phyloP scores from a whole-genome alignment of 2,329 filamentous ascomycete species.

The Diaporthe eres region DNA sequence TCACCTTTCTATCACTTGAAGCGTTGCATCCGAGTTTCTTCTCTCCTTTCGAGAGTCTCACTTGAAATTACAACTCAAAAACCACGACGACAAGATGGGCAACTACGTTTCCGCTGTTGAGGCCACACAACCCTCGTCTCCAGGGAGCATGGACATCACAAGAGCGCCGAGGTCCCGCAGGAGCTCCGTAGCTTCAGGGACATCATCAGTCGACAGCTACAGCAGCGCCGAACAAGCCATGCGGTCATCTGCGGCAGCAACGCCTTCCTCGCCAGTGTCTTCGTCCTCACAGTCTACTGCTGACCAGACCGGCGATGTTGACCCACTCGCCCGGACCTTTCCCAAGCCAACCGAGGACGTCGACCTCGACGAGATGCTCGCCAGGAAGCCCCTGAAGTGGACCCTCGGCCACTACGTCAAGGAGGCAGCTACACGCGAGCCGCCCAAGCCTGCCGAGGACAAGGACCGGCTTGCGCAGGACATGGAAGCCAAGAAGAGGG shows the following conservation, averaged over 20 bases:
- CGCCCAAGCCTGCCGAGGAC: conserved; percentile 46
- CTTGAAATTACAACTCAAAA: neutral
- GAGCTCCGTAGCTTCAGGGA: conserved; percentile 40
- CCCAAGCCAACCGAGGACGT: conserved; percentile 57
- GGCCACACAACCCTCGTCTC: conserved; percentile 2
- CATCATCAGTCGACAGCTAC: conserved; percentile 30
- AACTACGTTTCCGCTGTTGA: conserved; percentile 27
- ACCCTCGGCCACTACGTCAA: conserved; percentile 56
- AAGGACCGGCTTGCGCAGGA: conserved; percentile 55
- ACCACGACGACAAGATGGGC: conserved; percentile 22
- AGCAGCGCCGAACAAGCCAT: conserved; percentile 31
- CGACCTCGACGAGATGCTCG: conserved; percentile 59
- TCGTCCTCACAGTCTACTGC: neutral
- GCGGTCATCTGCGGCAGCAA: conserved; percentile 17
- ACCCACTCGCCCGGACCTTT: conserved; percentile 56
- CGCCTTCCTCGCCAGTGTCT: neutral
- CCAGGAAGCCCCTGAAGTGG: conserved; percentile 56
- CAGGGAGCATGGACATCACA: neutral
- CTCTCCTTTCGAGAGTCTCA: neutral
- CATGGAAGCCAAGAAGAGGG: conserved; percentile 63
- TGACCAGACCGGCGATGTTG: conserved; percentile 39
- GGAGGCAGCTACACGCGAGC: conserved; percentile 47
- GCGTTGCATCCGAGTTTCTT: neutral
- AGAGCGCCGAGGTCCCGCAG: conserved; percentile 13
- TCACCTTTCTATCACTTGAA: neutral